A percentile compares a stretch with the other conserved stretches of the same genome.
Evolutionary conservation across 768 basidiomycete species (phyloP).

Genomic region (Tricholoma hemisulphureum): DNA sequence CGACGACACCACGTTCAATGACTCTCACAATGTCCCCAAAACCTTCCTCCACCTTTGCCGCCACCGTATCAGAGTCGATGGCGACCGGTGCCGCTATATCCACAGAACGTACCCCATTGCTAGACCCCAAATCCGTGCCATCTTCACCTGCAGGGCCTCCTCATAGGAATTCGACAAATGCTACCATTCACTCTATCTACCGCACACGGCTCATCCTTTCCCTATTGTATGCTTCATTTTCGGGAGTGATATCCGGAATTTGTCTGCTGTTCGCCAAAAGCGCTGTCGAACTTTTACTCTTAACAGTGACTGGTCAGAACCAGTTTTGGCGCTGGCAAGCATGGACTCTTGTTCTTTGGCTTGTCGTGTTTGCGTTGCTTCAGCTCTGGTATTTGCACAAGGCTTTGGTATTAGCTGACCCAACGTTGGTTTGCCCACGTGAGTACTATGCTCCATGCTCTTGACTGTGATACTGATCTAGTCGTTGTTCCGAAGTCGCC

Average conservation of each 20-base stretch:
- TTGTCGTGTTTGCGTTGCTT: slow-evolving; percentile 71
- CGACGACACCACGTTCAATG: slow-evolving; percentile 32
- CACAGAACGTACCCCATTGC: slow-evolving; percentile 60
- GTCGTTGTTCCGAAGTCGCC: slow-evolving; percentile 57
- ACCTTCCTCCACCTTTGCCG: slow-evolving; percentile 34
- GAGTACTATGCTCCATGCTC: slow-evolving; percentile 30
- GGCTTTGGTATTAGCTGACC: slow-evolving; percentile 75
- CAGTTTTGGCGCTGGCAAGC: slow-evolving; percentile 84
- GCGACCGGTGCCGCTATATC: slow-evolving; percentile 29
- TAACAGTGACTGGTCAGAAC: slow-evolving; percentile 72
- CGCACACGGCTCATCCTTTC: slow-evolving; percentile 66
- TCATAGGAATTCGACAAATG: slow-evolving; percentile 18
- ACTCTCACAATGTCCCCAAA: slow-evolving; percentile 34
- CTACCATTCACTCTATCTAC: slow-evolving; percentile 28
- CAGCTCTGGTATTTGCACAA: slow-evolving; percentile 87
- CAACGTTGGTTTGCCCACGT: slow-evolving; percentile 85
- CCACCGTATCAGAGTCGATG: slow-evolving; percentile 31
- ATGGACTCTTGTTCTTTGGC: slow-evolving; percentile 74
- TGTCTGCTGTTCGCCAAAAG: slow-evolving; percentile 93
- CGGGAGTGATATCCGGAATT: slow-evolving; percentile 88
- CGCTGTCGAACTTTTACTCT: slow-evolving; percentile 81
- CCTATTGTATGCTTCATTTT: slow-evolving; percentile 82
- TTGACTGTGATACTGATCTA: slow-evolving; percentile 11
- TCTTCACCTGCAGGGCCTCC: slow-evolving; percentile 28
- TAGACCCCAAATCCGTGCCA: slow-evolving; percentile 40